Percentiles rank a stretch among this genome's conserved stretches.
Conservation (phyloP, 2,329 filamentous ascomycete genomes). For the Phialophora expanda region DNA sequence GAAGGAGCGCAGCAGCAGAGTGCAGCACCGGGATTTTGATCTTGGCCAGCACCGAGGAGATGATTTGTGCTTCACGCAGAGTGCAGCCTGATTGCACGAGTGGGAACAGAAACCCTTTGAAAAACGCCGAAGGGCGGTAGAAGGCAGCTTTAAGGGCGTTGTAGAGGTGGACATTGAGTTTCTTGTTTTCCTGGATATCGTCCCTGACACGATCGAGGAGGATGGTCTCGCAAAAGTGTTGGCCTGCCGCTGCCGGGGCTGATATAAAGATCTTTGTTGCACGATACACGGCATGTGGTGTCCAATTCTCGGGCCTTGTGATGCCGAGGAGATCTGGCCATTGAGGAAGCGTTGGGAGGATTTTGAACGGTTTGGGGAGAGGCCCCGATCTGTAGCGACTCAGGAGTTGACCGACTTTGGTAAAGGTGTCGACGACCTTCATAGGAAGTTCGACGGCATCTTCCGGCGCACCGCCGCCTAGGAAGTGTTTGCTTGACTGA, state of each 20-base stretch:
- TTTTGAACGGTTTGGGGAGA: slow-evolving; percentile 96
- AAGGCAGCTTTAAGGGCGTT: slow-evolving; percentile 89
- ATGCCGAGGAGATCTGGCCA: slow-evolving; percentile 88
- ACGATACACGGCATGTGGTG: slow-evolving; percentile 81
- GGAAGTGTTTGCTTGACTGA: slow-evolving; percentile 45
- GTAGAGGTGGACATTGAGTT: slow-evolving; percentile 94
- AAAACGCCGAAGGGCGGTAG: slow-evolving; percentile 94
- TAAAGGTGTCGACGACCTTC: slow-evolving; percentile 82
- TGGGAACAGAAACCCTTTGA: slow-evolving; percentile 94
- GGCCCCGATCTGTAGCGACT: slow-evolving; percentile 96
- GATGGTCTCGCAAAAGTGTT: slow-evolving; percentile 84
- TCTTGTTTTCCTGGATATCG: slow-evolving; percentile 91
- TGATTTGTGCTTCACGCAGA: slow-evolving; percentile 86
- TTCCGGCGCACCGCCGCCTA: slow-evolving; percentile 65
- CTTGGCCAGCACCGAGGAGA: slow-evolving; percentile 81
- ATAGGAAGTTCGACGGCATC: slow-evolving; percentile 85
- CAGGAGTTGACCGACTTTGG: slow-evolving; percentile 80
- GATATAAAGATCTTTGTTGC: slow-evolving; percentile 93
- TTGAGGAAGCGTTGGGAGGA: slow-evolving; percentile 86
- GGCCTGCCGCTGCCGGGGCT: slow-evolving; percentile 76
- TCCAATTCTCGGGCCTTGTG: slow-evolving; percentile 79
- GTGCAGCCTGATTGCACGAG: slow-evolving; percentile 85
- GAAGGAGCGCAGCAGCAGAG: slow-evolving; percentile 87
- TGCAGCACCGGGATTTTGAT: slow-evolving; percentile 90
- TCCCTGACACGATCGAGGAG: slow-evolving; percentile 89